Conservation (phyloP, 495 filamentous ascomycete species). For the Aspergillus ellipticus region DNA sequence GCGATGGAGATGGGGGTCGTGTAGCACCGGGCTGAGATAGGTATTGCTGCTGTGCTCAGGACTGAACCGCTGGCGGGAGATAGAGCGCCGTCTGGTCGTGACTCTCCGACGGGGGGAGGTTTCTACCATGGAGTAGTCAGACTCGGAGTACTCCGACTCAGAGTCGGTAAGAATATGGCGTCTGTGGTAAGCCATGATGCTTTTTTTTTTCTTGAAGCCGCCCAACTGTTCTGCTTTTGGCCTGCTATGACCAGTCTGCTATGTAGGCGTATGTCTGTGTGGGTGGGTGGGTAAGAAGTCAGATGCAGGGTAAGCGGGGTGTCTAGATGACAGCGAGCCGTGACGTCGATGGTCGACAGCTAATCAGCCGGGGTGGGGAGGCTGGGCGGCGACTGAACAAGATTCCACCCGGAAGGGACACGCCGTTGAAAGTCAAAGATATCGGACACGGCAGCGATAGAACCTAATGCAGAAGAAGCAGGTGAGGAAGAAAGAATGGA, state of each 20-base stretch:
- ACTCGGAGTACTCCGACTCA: conserved; percentile 29
- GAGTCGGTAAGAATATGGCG: conserved; percentile 24
- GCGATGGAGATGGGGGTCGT: conserved; percentile 28
- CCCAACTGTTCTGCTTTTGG: not conserved
- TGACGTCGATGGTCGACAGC: not conserved
- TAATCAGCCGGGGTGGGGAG: not conserved
- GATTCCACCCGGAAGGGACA: not conserved
- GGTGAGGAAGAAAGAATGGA: conserved; percentile 12
- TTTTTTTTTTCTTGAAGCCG: conserved; percentile 1
- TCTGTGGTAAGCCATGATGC: conserved; percentile 13
- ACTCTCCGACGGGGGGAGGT: conserved; percentile 19
- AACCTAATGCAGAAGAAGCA: conserved; percentile 7
- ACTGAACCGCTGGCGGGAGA: conserved; percentile 32
- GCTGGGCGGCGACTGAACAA: not conserved
- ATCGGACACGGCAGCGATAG: conserved; percentile 4
- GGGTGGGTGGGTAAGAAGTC: not conserved
- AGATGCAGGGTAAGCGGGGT: not conserved
- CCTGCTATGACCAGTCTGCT: not conserved
- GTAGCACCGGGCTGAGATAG: conserved; percentile 20
- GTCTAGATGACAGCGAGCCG: not conserved
- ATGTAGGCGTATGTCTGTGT: not conserved
- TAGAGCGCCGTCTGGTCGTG: conserved; percentile 30
- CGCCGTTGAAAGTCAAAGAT: not conserved
- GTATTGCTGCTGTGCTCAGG: conserved; percentile 21
- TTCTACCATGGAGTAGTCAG: conserved; percentile 35